A percentile compares a stretch with the other conserved stretches of the same genome.
Evolutionary conservation across 495 filamentous ascomycete species (phyloP).

Genomic region (Thozetella sp.): DNA sequence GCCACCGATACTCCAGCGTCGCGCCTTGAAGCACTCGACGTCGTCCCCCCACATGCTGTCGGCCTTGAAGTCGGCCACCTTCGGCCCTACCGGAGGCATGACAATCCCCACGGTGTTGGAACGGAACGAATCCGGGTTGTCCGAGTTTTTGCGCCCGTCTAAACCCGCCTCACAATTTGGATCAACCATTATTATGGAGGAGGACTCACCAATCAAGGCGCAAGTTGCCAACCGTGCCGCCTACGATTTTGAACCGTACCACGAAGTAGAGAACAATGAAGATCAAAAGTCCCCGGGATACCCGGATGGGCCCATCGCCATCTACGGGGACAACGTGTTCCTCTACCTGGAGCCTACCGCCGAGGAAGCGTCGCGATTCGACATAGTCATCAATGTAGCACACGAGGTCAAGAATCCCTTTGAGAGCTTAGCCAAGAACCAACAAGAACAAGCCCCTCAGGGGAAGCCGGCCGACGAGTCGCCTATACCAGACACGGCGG

Average conservation of each 20-base stretch:
- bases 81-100: slow-evolving; percentile 56
- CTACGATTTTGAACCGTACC: slow-evolving; percentile 52
- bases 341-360: slow-evolving; percentile 89
- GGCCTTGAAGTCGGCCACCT: slow-evolving; percentile 49
- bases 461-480: slow-evolving; percentile 35
- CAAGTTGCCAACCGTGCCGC: slow-evolving; percentile 54
- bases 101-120: slow-evolving; percentile 50
- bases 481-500: slow-evolving; percentile 69
- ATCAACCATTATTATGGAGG: slow-evolving; percentile 65
- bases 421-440: slow-evolving; percentile 33
- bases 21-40: slow-evolving; percentile 56
- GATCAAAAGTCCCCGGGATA: slow-evolving; percentile 91
- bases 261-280: slow-evolving; percentile 55
- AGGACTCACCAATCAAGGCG: slow-evolving; percentile 73
- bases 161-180: slow-evolving; percentile 21
- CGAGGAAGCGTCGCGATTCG: slow-evolving; percentile 82
- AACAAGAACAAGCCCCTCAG: slow-evolving; percentile 10
- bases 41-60: slow-evolving; percentile 58
- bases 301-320: slow-evolving; percentile 87
- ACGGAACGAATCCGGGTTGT: slow-evolving; percentile 48
- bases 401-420: slow-evolving; percentile 94
- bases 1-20: slow-evolving; percentile 52
- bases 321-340: slow-evolving; percentile 91
- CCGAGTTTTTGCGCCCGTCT: slow-evolving; percentile 47
- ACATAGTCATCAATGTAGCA: slow-evolving; percentile 94